phyloP scores from a whole-genome alignment of 495 filamentous ascomycete species.

The Penicillium canariense region DNA sequence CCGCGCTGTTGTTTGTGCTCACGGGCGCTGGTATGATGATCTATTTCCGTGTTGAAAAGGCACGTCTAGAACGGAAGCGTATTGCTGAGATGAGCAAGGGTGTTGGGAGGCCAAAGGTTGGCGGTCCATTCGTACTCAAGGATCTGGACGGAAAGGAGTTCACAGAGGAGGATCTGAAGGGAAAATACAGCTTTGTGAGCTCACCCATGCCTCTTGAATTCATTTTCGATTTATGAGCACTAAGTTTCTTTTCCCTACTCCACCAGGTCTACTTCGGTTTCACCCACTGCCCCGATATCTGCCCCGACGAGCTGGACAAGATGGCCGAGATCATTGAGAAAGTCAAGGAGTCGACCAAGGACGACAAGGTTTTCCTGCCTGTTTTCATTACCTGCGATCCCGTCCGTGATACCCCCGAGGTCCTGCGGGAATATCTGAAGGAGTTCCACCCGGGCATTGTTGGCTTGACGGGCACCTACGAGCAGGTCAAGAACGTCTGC shows the following conservation, averaged over 20 bases:
- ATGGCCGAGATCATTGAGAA: slow-evolving; percentile 92
- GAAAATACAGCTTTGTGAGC: slow-evolving; percentile 73
- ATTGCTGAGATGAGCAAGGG: slow-evolving; percentile 91
- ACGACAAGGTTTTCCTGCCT: slow-evolving; percentile 58
- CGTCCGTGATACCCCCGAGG: slow-evolving; percentile 79
- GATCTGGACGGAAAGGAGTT: slow-evolving; percentile 78
- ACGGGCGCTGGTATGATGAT: slow-evolving; percentile 73
- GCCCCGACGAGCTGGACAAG: slow-evolving; percentile 97
- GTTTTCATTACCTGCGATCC: slow-evolving; percentile 97
- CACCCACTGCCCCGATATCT: slow-evolving; percentile 97
- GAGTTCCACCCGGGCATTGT: slow-evolving; percentile 91
- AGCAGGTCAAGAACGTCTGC: slow-evolving; percentile 87
- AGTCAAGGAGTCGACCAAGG: slow-evolving; percentile 54
- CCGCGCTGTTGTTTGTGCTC: slow-evolving; percentile 79
- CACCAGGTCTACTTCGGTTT: slow-evolving; percentile 92
- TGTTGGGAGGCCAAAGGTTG: slow-evolving; percentile 87
- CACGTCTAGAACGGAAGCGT: slow-evolving; percentile 77
- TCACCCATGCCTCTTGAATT: neutral
- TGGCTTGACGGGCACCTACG: slow-evolving; percentile 88
- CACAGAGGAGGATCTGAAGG: slow-evolving; percentile 75
- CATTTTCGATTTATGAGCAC: neutral
- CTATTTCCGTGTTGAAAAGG: slow-evolving; percentile 91
- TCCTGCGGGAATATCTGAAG: slow-evolving; percentile 76
- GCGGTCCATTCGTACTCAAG: slow-evolving; percentile 76
- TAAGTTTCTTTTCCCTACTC: neutral